Evolutionary conservation across 495 filamentous ascomycete species (phyloP).

Genomic region (Aspergillus avenaceus): DNA sequence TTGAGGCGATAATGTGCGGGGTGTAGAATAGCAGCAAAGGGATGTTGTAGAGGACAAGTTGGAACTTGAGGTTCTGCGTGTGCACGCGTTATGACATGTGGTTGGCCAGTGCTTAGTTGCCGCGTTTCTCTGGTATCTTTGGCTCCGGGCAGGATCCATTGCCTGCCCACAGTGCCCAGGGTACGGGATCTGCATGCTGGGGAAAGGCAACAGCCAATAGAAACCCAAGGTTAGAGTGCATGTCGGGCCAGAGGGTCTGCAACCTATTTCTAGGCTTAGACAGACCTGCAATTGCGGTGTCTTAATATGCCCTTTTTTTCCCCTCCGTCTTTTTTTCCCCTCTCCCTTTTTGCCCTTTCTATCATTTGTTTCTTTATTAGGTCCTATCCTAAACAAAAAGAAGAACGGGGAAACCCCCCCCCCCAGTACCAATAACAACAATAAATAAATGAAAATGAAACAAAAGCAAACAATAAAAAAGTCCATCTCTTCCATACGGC

Average conservation of each 20-base stretch:
- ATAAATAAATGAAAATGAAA: no score
- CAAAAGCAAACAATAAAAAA: no score
- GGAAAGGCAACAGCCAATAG: background rate
- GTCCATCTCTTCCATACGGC: no score
- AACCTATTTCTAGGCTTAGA: background rate
- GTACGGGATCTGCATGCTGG: background rate
- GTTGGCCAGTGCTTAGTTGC: background rate
- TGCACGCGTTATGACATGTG: background rate
- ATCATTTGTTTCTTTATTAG: background rate
- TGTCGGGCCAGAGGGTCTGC: background rate
- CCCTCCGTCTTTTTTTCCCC: background rate
- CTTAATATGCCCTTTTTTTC: background rate
- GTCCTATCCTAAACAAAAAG: no score
- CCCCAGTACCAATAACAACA: no score
- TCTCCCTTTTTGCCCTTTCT: background rate
- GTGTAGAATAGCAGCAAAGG: background rate
- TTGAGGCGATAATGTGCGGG: background rate
- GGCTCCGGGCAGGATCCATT: no score
- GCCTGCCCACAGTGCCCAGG: no score
- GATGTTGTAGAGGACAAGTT: background rate
- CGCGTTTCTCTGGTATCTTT: background rate
- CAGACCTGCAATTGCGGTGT: background rate
- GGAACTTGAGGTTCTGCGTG: conserved; percentile 2
- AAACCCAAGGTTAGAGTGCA: background rate
- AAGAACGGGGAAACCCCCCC: no score